Evolutionary conservation across 169 alveolate genomes (phyloP).

Genomic region (Hammondia hammondi): DNA sequence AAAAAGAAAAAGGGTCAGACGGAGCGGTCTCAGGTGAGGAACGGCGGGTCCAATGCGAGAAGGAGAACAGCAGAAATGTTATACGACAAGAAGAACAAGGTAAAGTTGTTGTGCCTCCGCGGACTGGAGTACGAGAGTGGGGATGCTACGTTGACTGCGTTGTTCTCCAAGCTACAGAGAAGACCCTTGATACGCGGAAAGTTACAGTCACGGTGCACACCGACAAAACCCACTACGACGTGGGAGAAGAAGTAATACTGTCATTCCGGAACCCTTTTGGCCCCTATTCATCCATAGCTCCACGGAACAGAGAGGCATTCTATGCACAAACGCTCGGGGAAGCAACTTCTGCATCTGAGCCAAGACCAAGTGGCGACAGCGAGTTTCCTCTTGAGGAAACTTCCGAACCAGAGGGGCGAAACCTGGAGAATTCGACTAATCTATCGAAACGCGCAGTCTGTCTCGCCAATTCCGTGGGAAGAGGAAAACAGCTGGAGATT

Average conservation of each 20-base stretch:
- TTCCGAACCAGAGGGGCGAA: too few species aligned
- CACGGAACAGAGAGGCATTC: background rate
- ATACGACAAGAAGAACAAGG: too few species aligned
- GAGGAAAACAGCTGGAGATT: too few species aligned
- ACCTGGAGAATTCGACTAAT: too few species aligned
- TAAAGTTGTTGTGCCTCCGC: background rate
- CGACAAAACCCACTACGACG: background rate
- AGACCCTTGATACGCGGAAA: slow-evolving; percentile 9
- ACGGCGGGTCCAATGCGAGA: too few species aligned
- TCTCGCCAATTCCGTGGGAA: too few species aligned
- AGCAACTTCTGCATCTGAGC: background rate
- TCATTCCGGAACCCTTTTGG: background rate
- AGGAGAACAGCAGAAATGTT: too few species aligned
- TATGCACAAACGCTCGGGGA: background rate
- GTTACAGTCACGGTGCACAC: background rate
- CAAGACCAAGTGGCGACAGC: too few species aligned
- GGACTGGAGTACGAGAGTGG: background rate
- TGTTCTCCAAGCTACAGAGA: background rate
- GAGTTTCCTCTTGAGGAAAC: too few species aligned
- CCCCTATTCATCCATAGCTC: background rate
- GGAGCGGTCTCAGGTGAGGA: too few species aligned
- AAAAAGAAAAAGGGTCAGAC: too few species aligned
- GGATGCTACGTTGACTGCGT: slow-evolving; percentile 13
- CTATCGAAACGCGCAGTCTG: too few species aligned
- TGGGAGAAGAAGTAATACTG: background rate